Evolutionary conservation across 345 rosid species (phyloP).

Genomic region (Orychophragmus violaceus): DNA sequence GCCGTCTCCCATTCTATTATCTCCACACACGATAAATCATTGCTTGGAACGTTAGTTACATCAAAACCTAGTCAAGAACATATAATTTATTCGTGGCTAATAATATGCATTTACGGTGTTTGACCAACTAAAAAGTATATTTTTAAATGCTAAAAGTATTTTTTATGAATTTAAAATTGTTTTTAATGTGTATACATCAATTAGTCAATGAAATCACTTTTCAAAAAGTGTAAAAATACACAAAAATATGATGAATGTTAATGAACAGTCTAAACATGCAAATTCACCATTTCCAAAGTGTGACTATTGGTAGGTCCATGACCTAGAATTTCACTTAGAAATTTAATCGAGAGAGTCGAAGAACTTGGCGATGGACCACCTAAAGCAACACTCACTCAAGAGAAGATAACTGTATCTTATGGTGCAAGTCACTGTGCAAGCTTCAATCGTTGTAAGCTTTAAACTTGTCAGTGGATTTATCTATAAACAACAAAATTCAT

Average conservation of each 20-base stretch:
- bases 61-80: not conserved
- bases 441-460: conserved; percentile 28
- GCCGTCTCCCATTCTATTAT: not conserved
- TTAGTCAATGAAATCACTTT: not conserved
- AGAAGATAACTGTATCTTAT: conserved; percentile 11
- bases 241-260: not conserved
- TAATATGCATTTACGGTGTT: not conserved
- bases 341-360: conserved; percentile 8
- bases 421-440: conserved; percentile 35
- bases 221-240: not conserved
- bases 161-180: not conserved
- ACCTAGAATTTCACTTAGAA: conserved; percentile 16
- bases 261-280: not conserved
- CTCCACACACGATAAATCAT: not conserved
- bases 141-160: not conserved
- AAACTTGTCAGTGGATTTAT: conserved; percentile 19
- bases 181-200: not conserved
- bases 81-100: not conserved
- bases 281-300: not conserved
- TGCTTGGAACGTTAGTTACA: not conserved
- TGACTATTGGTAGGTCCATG: conserved; percentile 25
- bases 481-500: not conserved
- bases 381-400: conserved; percentile 16
- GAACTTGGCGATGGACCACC: conserved; percentile 18
- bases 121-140: not conserved